Evolutionary conservation across 129 eudicot species (phyloP).

Genomic region (Saposhnikovia divaricata): DNA sequence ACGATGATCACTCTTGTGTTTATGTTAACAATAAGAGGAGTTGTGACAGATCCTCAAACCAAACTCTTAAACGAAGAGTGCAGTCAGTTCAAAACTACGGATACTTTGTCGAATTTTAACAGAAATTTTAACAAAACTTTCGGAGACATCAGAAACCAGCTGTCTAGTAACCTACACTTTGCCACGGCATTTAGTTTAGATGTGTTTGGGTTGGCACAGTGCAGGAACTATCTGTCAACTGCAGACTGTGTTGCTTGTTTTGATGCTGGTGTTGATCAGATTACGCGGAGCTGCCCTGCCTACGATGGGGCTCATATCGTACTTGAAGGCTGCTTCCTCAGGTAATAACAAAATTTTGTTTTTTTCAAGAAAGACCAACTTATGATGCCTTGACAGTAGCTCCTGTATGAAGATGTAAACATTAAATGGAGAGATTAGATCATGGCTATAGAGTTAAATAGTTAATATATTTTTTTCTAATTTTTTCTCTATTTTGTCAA

Average conservation of each 20-base stretch:
- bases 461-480: not conserved
- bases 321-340: slow-evolving; percentile 3
- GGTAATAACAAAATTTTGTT: not conserved
- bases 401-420: not conserved
- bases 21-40: not conserved
- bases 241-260: not conserved
- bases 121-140: not conserved
- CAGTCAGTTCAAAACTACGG: slow-evolving; percentile 44
- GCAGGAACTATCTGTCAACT: slow-evolving; percentile 7
- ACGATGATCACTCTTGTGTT: slow-evolving; percentile 1
- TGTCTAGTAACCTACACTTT: not conserved
- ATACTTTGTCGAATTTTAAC: slow-evolving; percentile 22
- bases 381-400: not conserved
- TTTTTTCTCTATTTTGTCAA: not conserved
- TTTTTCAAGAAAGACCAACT: not conserved
- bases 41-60: slow-evolving; percentile 46
- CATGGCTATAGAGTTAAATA: no score
- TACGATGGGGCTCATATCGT: slow-evolving; percentile 5
- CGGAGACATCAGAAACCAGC: not conserved
- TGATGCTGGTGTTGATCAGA: not conserved
- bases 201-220: slow-evolving; percentile 6
- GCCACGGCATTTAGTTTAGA: not conserved
- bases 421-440: no score
- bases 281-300: not conserved
- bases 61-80: slow-evolving; percentile 49